These are phyloP conservation scores for Theobroma cacao DNA, from an alignment of 345 rosid genomes.

Conservation along the genomic window DNA sequence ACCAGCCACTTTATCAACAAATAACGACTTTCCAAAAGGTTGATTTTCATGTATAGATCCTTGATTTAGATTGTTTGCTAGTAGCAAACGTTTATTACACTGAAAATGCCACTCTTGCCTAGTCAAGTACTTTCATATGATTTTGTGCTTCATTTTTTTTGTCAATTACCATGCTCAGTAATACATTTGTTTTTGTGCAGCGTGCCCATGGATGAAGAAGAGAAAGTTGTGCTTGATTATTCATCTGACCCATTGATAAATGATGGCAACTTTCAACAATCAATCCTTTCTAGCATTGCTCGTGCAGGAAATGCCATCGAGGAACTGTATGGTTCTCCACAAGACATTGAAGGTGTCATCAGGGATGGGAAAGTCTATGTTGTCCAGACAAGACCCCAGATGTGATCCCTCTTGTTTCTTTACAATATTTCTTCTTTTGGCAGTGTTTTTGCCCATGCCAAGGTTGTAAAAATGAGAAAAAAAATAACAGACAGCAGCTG, in stretches of 20 bases:
- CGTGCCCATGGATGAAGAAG: constrained; percentile 97
- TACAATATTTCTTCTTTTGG: neutral
- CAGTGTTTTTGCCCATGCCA: constrained; percentile 7
- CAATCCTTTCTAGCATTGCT: constrained; percentile 75
- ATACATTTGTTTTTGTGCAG: constrained; percentile 34
- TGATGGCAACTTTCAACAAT: constrained; percentile 59
- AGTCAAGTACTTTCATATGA: neutral
- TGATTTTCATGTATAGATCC: neutral
- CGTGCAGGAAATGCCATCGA: constrained; percentile 76
- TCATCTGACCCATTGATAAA: constrained; percentile 65
- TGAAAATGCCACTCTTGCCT: neutral
- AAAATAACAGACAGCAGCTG: neutral
- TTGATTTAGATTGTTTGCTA: neutral
- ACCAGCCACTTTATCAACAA: neutral
- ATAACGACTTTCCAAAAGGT: neutral
- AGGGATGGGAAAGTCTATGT: constrained; percentile 83
- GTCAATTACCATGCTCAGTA: neutral
- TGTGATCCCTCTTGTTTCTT: constrained; percentile 41
- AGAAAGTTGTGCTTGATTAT: constrained; percentile 72
- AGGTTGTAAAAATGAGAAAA: neutral
- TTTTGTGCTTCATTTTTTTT: neutral
- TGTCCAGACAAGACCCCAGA: constrained; percentile 95
- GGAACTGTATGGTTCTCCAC: constrained; percentile 82
- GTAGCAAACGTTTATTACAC: neutral
- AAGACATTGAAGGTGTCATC: constrained; percentile 95